Percentiles rank a stretch among this genome's conserved stretches.
phyloP scores from a whole-genome alignment of 768 basidiomycete genomes.

The Agaricus blazei region DNA sequence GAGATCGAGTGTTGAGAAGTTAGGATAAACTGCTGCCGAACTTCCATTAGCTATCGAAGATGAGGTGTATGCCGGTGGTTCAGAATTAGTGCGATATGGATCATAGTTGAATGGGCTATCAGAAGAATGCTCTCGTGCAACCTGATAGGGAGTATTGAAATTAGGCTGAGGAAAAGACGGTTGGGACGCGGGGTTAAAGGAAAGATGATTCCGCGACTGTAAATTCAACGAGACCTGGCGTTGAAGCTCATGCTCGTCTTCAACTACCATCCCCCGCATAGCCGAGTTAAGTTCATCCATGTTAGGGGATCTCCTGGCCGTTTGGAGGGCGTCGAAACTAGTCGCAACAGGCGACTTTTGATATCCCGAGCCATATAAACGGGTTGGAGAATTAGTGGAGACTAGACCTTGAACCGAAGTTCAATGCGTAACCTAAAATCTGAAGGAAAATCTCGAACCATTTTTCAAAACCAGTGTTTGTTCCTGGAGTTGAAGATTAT shows the following conservation, averaged over 20 bases:
- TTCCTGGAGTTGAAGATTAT: not conserved
- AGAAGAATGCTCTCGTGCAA: not conserved
- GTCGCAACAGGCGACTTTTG: conserved; percentile 6
- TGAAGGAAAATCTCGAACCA: not conserved
- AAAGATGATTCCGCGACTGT: conserved; percentile 11
- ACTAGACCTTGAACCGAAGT: not conserved
- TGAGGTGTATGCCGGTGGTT: conserved; percentile 7
- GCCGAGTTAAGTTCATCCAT: conserved; percentile 53
- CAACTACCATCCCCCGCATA: conserved; percentile 44
- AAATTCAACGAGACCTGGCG: conserved; percentile 9
- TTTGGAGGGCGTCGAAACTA: conserved; percentile 14
- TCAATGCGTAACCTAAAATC: not conserved
- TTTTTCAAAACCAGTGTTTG: conserved; percentile 7
- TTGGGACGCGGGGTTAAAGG: conserved; percentile 11
- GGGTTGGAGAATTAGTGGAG: conserved; percentile 37
- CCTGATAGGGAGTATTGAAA: conserved; percentile 1
- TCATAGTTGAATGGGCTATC: conserved; percentile 9
- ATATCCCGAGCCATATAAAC: conserved; percentile 8
- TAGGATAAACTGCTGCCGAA: not conserved
- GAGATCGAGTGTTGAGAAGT: conserved; percentile 3
- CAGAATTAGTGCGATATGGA: conserved; percentile 8
- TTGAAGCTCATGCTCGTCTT: conserved; percentile 23
- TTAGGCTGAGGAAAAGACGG: conserved; percentile 4
- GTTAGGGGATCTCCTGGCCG: conserved; percentile 17
- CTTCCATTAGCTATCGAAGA: conserved; percentile 1